These are phyloP conservation scores for Groenewaldozyma sp. DNA, from an alignment of 1,139 yeast genomes.

Conservation along the genomic window DNA sequence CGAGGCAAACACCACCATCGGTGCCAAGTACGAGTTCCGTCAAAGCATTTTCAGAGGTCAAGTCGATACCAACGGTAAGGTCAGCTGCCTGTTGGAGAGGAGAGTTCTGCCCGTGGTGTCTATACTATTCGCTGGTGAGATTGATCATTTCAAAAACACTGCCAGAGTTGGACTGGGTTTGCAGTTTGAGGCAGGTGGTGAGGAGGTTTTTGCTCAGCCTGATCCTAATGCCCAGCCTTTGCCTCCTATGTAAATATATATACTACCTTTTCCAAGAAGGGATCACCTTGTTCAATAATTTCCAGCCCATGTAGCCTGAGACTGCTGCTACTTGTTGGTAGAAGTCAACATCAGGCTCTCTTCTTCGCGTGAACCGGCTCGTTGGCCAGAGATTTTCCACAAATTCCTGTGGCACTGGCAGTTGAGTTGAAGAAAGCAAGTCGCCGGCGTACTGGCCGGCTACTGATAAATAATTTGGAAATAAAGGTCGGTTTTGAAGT, in stretches of 20 bases:
- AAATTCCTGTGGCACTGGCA: background rate
- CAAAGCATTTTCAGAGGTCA: conserved; percentile 95
- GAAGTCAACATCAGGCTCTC: conserved; percentile 12
- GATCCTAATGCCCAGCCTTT: conserved; percentile 22
- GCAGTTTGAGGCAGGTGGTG: conserved; percentile 94
- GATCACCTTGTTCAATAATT: conserved; percentile 14
- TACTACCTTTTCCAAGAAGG: conserved; percentile 17
- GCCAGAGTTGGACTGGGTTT: conserved; percentile 88
- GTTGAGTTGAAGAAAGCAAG: conserved; percentile 15
- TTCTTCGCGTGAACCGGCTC: background rate
- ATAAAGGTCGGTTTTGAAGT: background rate
- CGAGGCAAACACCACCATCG: conserved; percentile 88
- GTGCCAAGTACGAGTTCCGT: conserved; percentile 97
- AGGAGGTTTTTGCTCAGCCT: conserved; percentile 48
- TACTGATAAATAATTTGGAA: conserved; percentile 10
- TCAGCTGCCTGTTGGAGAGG: conserved; percentile 84
- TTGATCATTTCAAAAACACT: conserved; percentile 80
- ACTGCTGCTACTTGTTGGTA: conserved; percentile 20
- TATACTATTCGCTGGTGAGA: conserved; percentile 83
- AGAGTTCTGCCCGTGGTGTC: conserved; percentile 89
- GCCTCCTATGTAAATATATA: conserved; percentile 25
- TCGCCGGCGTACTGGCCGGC: conserved; percentile 19
- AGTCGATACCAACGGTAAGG: conserved; percentile 84
- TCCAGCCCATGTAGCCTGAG: conserved; percentile 22
- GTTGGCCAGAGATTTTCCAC: conserved; percentile 1